phyloP scores from a whole-genome alignment of 345 rosid genomes.

The Brassica incana region DNA sequence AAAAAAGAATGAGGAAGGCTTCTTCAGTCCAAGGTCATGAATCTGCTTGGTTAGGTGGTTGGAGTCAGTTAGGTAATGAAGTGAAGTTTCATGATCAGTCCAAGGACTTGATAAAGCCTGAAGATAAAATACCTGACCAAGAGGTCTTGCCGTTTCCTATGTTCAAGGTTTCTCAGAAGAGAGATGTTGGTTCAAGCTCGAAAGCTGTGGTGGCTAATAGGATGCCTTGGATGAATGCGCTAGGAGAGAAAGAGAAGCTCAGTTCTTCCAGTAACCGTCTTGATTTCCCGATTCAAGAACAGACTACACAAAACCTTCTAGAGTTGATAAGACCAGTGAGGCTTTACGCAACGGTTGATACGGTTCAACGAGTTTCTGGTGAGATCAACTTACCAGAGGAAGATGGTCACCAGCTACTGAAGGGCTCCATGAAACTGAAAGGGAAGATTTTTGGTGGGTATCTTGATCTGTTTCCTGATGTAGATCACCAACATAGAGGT shows the following conservation, averaged over 20 bases:
- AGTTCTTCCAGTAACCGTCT: constrained; percentile 29
- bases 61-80: constrained; percentile 33
- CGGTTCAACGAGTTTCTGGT: constrained; percentile 39
- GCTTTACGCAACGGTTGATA: constrained; percentile 48
- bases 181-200: constrained; percentile 49
- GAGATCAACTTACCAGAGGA: constrained; percentile 44
- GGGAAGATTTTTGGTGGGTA: constrained; percentile 47
- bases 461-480: constrained; percentile 50
- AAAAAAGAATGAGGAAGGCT: constrained; percentile 7
- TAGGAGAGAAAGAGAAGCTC: constrained; percentile 36
- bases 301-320: constrained; percentile 38
- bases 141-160: constrained; percentile 30
- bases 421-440: constrained; percentile 48
- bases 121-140: constrained; percentile 3
- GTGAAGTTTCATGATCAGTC: constrained; percentile 16
- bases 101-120: constrained; percentile 16
- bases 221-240: constrained; percentile 30
- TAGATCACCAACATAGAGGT: constrained; percentile 43
- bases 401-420: constrained; percentile 41
- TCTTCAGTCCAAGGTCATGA: constrained; percentile 43
- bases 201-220: constrained; percentile 37
- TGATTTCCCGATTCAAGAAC: constrained; percentile 45
- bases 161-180: constrained; percentile 38
- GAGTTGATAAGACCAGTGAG: constrained; percentile 46
- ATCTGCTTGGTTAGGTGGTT: constrained; percentile 71